Evolutionary conservation across 2,329 filamentous ascomycete genomes (phyloP).

Genomic region (Tolypocladium paradoxum): DNA sequence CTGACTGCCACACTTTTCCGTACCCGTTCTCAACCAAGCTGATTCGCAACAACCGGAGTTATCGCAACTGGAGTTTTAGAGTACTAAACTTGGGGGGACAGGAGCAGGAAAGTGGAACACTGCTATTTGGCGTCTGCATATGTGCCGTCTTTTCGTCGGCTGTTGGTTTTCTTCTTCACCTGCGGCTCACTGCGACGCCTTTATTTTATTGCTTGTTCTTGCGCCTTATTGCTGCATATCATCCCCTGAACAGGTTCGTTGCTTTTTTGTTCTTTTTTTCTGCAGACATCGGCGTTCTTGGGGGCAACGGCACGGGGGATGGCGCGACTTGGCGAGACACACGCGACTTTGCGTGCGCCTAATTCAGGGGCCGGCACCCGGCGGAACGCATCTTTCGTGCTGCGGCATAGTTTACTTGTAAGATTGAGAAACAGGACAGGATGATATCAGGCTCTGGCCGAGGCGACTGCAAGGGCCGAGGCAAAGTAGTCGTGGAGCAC

Average conservation of each 20-base stretch:
- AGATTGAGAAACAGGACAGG: not conserved
- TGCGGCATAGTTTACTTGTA: not conserved
- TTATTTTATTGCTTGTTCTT: not conserved
- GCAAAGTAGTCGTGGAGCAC: not conserved
- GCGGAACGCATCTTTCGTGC: not conserved
- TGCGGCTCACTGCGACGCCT: not conserved
- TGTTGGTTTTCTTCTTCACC: not conserved
- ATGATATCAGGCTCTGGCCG: not conserved
- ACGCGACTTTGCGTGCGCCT: not conserved
- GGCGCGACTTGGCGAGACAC: not conserved
- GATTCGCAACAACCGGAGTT: not conserved
- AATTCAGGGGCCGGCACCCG: not conserved
- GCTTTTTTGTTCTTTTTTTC: not conserved
- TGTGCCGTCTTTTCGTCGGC: not conserved
- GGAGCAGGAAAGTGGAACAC: slow-evolving; percentile 1
- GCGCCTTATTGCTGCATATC: not conserved
- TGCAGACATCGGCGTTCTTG: slow-evolving; percentile 1
- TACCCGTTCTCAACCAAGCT: not conserved
- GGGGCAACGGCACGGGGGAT: not conserved
- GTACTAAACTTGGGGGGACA: slow-evolving; percentile 1
- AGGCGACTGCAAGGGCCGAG: not conserved
- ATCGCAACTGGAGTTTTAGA: slow-evolving; percentile 5
- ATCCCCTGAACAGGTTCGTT: not conserved
- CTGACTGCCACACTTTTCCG: not conserved
- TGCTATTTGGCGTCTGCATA: slow-evolving; percentile 9